A percentile compares a stretch with the other conserved stretches of the same genome.
phyloP scores from a whole-genome alignment of 2,329 filamentous ascomycete species.

The Pseudogymnoascus pannorum region DNA sequence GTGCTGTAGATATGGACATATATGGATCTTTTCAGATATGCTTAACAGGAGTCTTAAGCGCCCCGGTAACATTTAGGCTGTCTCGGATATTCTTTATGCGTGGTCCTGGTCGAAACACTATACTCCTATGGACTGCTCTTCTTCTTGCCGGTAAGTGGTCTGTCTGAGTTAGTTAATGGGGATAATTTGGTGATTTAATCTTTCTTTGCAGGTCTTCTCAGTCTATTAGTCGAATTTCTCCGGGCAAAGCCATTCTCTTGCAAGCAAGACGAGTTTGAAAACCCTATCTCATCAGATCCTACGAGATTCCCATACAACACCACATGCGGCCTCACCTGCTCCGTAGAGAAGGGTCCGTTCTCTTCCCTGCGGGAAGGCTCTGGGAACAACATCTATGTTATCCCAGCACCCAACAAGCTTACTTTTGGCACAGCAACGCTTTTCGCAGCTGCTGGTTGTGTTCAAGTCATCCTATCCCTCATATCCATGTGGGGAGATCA shows the following conservation, averaged over 20 bases:
- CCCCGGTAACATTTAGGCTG: conserved; percentile 52
- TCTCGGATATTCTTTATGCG: conserved; percentile 58
- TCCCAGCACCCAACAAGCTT: conserved; percentile 48
- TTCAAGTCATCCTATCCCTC: conserved; percentile 55
- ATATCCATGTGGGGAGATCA: conserved; percentile 58
- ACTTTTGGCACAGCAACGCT: conserved; percentile 54
- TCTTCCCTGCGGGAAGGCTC: conserved; percentile 50
- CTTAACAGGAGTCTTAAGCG: conserved; percentile 57
- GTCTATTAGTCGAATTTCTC: conserved; percentile 58
- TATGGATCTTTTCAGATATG: conserved; percentile 63
- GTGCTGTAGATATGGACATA: conserved; percentile 59
- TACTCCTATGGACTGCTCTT: conserved; percentile 58
- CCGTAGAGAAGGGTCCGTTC: conserved; percentile 37
- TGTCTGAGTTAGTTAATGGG: neutral
- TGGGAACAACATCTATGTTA: conserved; percentile 54
- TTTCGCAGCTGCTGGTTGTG: conserved; percentile 55
- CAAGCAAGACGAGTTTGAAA: conserved; percentile 31
- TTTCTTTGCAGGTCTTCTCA: conserved; percentile 43
- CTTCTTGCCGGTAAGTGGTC: conserved; percentile 46
- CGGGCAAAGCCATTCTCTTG: conserved; percentile 42
- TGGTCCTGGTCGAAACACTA: conserved; percentile 54
- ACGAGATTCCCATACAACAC: conserved; percentile 39
- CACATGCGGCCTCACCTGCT: conserved; percentile 43
- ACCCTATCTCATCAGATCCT: conserved; percentile 30
- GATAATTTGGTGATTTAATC: neutral